Conservation (phyloP, 129 eudicot species). For the Dittrichia graveolens region DNA sequence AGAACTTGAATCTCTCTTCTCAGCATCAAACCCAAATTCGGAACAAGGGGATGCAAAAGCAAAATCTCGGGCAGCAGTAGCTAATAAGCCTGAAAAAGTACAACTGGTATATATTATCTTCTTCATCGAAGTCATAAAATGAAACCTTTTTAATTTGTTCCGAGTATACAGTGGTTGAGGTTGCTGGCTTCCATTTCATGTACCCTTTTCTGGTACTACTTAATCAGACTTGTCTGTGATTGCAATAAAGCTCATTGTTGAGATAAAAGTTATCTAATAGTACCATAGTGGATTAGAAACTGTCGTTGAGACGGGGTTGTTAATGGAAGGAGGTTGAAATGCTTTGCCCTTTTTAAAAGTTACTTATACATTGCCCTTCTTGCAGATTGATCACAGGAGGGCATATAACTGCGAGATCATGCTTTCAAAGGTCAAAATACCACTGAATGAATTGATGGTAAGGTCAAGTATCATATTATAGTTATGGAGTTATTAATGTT, state of each 20-base stretch:
- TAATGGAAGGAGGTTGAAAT: constrained; percentile 16
- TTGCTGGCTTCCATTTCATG: no score
- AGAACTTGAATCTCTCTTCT: constrained; percentile 91
- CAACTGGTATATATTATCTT: constrained; percentile 61
- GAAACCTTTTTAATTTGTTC: background rate
- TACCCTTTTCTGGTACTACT: no score
- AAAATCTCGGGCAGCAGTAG: constrained; percentile 47
- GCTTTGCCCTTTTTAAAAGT: background rate
- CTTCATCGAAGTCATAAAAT: background rate
- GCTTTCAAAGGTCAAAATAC: constrained; percentile 93
- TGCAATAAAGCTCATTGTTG: background rate
- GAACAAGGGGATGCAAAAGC: constrained; percentile 64
- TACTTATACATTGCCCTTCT: constrained; percentile 5
- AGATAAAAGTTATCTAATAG: background rate
- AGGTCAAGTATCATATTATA: constrained; percentile 28
- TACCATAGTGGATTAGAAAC: background rate
- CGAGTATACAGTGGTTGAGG: background rate
- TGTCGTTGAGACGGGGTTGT: background rate
- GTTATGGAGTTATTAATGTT: background rate
- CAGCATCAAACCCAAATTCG: constrained; percentile 64
- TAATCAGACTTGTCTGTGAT: no score
- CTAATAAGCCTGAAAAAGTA: constrained; percentile 70
- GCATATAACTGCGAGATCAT: constrained; percentile 95
- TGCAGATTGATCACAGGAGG: constrained; percentile 84
- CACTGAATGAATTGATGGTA: constrained; percentile 79